Evolutionary conservation across 2,329 filamentous ascomycete genomes (phyloP), one percentile per base, ranked within the genome.

Genomic region (Colletotrichum lini): DNA sequence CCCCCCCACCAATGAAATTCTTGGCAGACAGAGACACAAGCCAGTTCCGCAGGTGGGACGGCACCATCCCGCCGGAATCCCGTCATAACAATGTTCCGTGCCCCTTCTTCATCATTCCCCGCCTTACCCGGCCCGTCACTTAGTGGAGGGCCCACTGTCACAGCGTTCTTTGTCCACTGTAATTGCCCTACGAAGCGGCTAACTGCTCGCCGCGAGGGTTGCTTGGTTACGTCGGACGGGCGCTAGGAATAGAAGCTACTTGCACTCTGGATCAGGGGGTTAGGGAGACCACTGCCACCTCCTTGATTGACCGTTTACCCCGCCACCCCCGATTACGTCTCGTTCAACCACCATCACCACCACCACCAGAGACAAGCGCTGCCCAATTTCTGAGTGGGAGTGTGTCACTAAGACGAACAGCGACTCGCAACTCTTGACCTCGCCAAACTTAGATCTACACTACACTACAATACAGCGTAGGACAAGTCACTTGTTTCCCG

Each of bases 271-370:
- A 53, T 53, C 47, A 62, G 59, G 59, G 59, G 47, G 30, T 2
- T 75, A 75, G 74, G 73, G 72, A 72, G 68, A 59, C 73, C 69
- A 74, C 75, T 75, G 74, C 74, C 73, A 75, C 74, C 74, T 74
- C 75, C 73, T 76, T 56, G 67, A 56, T 57, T 63, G 38, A 30
- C 30, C 30, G 26, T 35, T 35, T 54, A 38, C 13, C 21, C 44
- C 40, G 54, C 40, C 53, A 60, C 42, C 58, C 50, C 47, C 45
- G 35, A 52, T 60, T 49, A 57, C 49, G n/a, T 59, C 52, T 30
- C 35, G 21, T 12, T 23, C 47, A 57, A 40, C 40, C 53, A 56
- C 30, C 53, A 40, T 2, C 18, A 42, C 18, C 47, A 23, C 58
- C n/a, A n/a, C 21, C 7, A 18, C 6, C 3, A 21, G 23, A 47